Evolutionary conservation across 2,329 filamentous ascomycete genomes (phyloP).

Genomic region (Aspergillus sp.): DNA sequence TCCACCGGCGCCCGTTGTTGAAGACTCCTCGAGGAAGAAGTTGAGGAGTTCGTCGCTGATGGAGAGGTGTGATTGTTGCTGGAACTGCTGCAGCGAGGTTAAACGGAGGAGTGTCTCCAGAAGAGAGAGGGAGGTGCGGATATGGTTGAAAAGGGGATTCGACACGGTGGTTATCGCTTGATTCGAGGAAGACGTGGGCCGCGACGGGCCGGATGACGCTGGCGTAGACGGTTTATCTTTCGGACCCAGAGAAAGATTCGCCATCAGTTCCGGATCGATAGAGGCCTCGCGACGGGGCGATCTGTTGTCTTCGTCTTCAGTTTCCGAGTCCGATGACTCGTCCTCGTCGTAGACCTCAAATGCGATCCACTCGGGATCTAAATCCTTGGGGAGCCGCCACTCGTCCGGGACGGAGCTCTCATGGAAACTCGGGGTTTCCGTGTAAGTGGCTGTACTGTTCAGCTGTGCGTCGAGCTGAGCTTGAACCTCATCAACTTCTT

Average conservation of each 20-base stretch:
- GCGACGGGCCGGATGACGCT: conserved; percentile 21
- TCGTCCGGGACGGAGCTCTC: conserved; percentile 37
- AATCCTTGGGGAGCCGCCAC: conserved; percentile 67
- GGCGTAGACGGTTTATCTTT: conserved; percentile 26
- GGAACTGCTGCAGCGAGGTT: conserved; percentile 84
- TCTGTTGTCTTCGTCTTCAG: conserved; percentile 35
- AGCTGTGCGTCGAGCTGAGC: conserved; percentile 40
- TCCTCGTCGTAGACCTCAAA: conserved; percentile 77
- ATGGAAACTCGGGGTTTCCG: conserved; percentile 20
- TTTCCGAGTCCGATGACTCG: conserved; percentile 56
- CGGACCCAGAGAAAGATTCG: conserved; percentile 45
- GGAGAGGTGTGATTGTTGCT: conserved; percentile 83
- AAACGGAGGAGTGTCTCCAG: conserved; percentile 87
- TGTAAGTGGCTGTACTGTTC: conserved; percentile 14
- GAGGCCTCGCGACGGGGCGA: conserved; percentile 24
- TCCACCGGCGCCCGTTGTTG: conserved; percentile 63
- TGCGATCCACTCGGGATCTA: conserved; percentile 89
- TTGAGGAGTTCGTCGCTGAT: conserved; percentile 86
- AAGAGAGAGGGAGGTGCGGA: conserved; percentile 71
- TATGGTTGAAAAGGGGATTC: conserved; percentile 52
- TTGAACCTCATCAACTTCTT: conserved; percentile 42
- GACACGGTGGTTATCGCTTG: conserved; percentile 31
- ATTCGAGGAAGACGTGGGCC: conserved; percentile 30
- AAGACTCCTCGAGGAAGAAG: conserved; percentile 75
- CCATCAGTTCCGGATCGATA: conserved; percentile 46